These are phyloP conservation scores for Clarkia xantiana DNA, from an alignment of 345 rosid genomes.

Conservation along the genomic window DNA sequence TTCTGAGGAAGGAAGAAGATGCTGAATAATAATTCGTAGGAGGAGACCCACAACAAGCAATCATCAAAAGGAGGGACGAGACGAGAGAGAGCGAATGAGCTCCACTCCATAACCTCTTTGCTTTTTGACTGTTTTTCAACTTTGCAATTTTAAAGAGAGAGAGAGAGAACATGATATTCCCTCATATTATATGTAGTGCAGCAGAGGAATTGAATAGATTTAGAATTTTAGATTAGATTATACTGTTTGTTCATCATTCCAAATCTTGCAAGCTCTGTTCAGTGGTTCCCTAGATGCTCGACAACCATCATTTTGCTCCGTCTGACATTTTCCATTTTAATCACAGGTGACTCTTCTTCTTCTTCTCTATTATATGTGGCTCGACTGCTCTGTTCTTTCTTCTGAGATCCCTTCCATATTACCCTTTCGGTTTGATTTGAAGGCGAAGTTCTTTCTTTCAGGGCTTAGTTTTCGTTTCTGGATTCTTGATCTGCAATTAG, in stretches of 20 bases:
- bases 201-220: too few relatives aligned
- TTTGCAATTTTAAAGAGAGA: conserved; percentile 3
- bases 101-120: too few relatives aligned
- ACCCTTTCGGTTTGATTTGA: not conserved
- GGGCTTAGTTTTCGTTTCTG: not conserved
- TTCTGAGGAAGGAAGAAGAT: too few relatives aligned
- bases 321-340: too few relatives aligned
- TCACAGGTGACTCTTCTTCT: too few relatives aligned
- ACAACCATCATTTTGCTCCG: conserved; percentile 14
- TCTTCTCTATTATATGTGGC: too few relatives aligned
- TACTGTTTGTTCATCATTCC: conserved; percentile 6
- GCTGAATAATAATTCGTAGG: too few relatives aligned
- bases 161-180: not conserved
- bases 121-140: not conserved
- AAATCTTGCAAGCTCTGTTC: conserved; percentile 18
- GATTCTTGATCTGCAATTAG: conserved; percentile 1
- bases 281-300: conserved; percentile 53
- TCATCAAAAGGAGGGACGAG: too few relatives aligned
- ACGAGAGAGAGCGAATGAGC: too few relatives aligned
- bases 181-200: not conserved
- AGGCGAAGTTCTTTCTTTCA: not conserved
- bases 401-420: too few relatives aligned
- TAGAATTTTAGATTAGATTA: too few relatives aligned
- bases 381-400: not conserved
- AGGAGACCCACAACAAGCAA: too few relatives aligned